These are phyloP conservation scores for Triangularia setosa DNA, from an alignment of 2,329 filamentous ascomycete genomes.

Conservation along the genomic window DNA sequence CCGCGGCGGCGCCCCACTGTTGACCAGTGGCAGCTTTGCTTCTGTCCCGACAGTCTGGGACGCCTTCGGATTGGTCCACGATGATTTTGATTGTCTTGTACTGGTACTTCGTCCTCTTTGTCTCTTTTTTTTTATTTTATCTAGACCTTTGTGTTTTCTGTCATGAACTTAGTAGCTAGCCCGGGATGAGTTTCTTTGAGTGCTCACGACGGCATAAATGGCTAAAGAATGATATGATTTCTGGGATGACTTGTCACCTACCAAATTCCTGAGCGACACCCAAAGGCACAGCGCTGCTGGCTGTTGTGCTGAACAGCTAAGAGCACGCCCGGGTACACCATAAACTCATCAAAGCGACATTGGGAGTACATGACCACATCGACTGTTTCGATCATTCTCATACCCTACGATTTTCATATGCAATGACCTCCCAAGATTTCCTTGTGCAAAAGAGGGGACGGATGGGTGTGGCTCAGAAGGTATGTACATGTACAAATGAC, in stretches of 20 bases:
- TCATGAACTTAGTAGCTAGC: too few species aligned
- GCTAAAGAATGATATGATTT: background rate
- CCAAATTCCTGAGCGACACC: too few species aligned
- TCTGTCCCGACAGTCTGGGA: too few species aligned
- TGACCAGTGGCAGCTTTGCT: too few species aligned
- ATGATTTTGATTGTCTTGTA: background rate
- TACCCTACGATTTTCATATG: background rate
- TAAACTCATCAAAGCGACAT: background rate
- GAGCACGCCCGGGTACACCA: too few species aligned
- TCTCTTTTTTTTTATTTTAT: too few species aligned
- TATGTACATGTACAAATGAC: background rate
- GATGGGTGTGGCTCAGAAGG: background rate
- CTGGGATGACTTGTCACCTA: background rate
- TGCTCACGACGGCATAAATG: too few species aligned
- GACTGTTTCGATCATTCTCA: too few species aligned
- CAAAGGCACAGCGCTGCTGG: too few species aligned
- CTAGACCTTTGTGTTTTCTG: background rate
- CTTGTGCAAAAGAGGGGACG: background rate
- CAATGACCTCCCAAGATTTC: background rate
- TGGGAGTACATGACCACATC: background rate
- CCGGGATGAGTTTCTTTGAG: too few species aligned
- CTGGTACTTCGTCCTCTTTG: background rate
- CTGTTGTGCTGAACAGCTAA: background rate
- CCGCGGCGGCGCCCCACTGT: too few species aligned
- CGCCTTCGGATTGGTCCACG: too few species aligned